These are phyloP conservation scores for Stephanodiscus triporus DNA, from an alignment of 108 stramenopile species.

Conservation along the genomic window DNA sequence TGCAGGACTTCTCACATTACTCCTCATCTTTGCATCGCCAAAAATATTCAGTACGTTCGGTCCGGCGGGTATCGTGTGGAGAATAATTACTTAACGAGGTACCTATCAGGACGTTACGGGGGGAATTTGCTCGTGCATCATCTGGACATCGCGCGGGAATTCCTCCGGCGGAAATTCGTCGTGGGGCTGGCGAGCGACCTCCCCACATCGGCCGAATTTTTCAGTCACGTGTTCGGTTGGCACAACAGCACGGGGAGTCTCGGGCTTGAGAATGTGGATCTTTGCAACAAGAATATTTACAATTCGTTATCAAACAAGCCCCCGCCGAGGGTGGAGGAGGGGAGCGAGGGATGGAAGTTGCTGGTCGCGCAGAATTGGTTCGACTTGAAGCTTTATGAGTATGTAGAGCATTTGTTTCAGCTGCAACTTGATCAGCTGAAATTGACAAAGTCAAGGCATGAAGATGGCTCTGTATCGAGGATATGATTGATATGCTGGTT, in stretches of 20 bases:
- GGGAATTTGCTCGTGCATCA: constrained; percentile 42
- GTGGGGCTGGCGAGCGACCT: constrained; percentile 47
- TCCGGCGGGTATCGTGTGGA: constrained; percentile 28
- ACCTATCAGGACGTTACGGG: constrained; percentile 39
- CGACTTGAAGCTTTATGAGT: constrained; percentile 61
- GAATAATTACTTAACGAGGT: constrained; percentile 61
- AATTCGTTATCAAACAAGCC: constrained; percentile 30
- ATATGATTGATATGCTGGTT: too few species aligned
- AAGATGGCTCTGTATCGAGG: too few species aligned
- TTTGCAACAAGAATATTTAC: constrained; percentile 26
- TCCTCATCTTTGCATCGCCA: too few species aligned
- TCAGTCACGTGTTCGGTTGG: constrained; percentile 50
- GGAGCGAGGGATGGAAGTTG: constrained; percentile 54
- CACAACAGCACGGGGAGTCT: constrained; percentile 24
- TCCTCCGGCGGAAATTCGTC: constrained; percentile 54
- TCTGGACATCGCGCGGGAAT: constrained; percentile 53
- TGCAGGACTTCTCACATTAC: not conserved
- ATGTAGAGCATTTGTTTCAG: constrained; percentile 51
- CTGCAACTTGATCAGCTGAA: constrained; percentile 37
- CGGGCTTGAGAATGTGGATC: constrained; percentile 27
- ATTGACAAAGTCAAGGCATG: not conserved
- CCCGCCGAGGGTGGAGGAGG: constrained; percentile 44
- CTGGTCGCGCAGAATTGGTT: constrained; percentile 54
- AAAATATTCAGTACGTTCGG: constrained; percentile 23
- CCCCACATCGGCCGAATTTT: constrained; percentile 39